A percentile compares a stretch with the other conserved stretches of the same genome.
Conservation (phyloP, 345 rosid genomes). For the Eucalyptus rudis region DNA sequence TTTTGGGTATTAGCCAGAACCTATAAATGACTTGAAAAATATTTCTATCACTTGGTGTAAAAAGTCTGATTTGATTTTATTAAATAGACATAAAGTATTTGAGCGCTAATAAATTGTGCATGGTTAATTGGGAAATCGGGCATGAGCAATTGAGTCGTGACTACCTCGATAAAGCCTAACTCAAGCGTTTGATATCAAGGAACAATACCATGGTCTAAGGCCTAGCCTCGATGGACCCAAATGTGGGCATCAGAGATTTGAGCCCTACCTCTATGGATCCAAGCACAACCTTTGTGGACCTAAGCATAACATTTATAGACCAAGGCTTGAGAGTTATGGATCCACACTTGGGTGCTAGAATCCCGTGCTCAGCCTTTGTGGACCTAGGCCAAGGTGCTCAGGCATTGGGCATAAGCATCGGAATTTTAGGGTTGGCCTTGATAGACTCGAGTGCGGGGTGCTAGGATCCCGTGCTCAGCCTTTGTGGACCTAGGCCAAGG, state of each 20-base stretch:
- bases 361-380: too few relatives aligned
- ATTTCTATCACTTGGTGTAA: not conserved
- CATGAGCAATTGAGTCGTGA: not conserved
- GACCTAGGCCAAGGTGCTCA: too few relatives aligned
- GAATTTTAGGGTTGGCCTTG: too few relatives aligned
- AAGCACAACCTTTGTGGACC: too few relatives aligned
- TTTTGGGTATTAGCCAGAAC: not conserved
- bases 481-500: not conserved
- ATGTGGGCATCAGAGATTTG: not conserved
- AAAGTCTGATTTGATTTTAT: too few relatives aligned
- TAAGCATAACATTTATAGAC: too few relatives aligned
- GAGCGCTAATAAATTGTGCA: not conserved
- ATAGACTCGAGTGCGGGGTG: too few relatives aligned
- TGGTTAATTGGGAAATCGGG: not conserved
- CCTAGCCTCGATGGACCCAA: not conserved
- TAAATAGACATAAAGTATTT: not conserved
- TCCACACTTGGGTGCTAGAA: not conserved
- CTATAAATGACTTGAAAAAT: too few relatives aligned
- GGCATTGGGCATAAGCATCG: too few relatives aligned
- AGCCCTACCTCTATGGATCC: not conserved
- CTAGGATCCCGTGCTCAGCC: not conserved
- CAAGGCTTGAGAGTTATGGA: too few relatives aligned
- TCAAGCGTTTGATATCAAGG: not conserved
- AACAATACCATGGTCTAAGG: not conserved
- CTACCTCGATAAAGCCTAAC: not conserved